Base-by-base conservation (phyloP, 148 eudicot species). In the Camellia sinensis region DNA sequence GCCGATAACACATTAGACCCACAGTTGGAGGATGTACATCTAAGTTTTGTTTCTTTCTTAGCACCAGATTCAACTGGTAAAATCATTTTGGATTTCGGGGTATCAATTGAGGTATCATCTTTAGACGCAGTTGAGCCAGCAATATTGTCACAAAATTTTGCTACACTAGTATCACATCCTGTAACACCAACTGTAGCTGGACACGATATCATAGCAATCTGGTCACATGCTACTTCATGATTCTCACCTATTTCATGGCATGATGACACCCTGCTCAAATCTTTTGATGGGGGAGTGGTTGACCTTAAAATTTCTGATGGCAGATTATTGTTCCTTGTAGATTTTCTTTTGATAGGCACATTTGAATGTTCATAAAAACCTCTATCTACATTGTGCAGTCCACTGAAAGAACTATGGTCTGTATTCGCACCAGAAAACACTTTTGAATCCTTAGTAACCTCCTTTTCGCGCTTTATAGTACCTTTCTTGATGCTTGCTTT, bases 401-500 rank as follows among this genome's bases (percentile, higher is more conserved):
- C 75, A 63, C 81, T 19, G 18, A 41, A 11, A 40, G 54, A 61
- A 52, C 53, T 68, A 80, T 56, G 18, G 53, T 75, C 22, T 66
- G 7, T 53, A 57, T 81, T 80, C 52, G 17, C 79, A 67, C 67
- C 78, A 77, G 76, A 56, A 59, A 79, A 71, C 54, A 67, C 60
- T 56, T 69, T 64, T n/a, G 73, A 67, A 77, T 87, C 81, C 46
- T 70, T 83, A 60, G 63, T 57, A n/a, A 41, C 66, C 50, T 71
- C 56, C 67, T 87, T 82, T 56, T 71, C 80, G 64, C 57, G 15
- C 62, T 87, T 78, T 63, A 76, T 56, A 45, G 71, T 43, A 43
- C 82, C 86, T 79, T 53, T 74, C 61, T 84, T 87, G 50, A 63
- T 73, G 78, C 78, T 83, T 3, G 82, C 40, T 76, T 81, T 83